Evolutionary conservation across 306 rosid genomes (phyloP).

Genomic region (Mimosa bimucronata): DNA sequence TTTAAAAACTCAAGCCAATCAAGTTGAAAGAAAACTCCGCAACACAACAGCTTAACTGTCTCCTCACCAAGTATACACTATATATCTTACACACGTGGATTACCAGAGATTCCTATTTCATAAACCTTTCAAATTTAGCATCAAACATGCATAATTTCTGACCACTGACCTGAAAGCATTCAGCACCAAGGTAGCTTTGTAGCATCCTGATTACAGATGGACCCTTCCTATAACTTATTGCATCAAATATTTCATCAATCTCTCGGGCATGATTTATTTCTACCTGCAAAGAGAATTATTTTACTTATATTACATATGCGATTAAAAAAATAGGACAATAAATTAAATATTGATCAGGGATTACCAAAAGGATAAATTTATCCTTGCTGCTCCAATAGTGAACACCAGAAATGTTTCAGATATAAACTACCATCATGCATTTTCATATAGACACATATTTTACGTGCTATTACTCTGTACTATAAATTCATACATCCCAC

Average conservation of each 20-base stretch:
- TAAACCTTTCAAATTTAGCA: conserved; percentile 21
- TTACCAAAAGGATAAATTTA: neutral
- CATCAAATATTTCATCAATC: conserved; percentile 93
- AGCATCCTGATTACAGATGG: conserved; percentile 95
- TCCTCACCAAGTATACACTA: neutral
- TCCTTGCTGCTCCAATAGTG: neutral
- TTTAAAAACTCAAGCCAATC: neutral
- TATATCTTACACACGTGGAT: neutral
- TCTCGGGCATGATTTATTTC: conserved; percentile 89
- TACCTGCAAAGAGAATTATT: conserved; percentile 63
- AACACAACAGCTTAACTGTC: neutral
- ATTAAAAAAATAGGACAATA: conserved; percentile 6
- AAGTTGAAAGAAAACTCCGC: neutral
- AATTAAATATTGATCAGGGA: conserved; percentile 11
- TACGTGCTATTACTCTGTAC: conserved; percentile 8
- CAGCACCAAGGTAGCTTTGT: conserved; percentile 95
- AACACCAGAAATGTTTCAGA: neutral
- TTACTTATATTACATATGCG: conserved; percentile 9
- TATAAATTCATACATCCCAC: conserved; percentile 8
- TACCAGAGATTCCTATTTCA: conserved; percentile 26
- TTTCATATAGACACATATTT: neutral
- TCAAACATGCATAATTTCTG: conserved; percentile 15
- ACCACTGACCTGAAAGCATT: conserved; percentile 78
- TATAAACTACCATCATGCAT: neutral
- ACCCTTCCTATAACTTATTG: conserved; percentile 89